Evolutionary conservation across 495 filamentous ascomycete species (phyloP).

Genomic region (Hypoxylon subgilvum): DNA sequence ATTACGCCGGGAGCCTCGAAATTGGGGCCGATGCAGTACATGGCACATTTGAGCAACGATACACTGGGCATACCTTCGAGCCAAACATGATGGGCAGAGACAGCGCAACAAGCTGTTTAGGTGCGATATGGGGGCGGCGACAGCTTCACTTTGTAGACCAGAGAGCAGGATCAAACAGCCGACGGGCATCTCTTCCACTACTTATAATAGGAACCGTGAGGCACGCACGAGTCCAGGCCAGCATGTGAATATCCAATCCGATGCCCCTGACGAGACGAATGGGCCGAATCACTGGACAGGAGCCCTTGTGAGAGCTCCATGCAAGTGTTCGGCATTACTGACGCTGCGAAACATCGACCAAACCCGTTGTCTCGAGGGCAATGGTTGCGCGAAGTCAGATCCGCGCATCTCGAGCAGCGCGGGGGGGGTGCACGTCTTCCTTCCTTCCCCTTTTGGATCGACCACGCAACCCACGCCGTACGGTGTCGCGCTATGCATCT

Average conservation of each 20-base stretch:
- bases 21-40: neutral
- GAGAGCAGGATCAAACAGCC: neutral
- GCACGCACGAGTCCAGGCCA: slow-evolving; percentile 5
- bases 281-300: slow-evolving; percentile 15
- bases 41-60: neutral
- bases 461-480: neutral
- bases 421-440: slow-evolving; percentile 6
- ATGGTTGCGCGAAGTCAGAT: neutral
- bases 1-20: neutral
- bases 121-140: neutral
- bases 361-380: neutral
- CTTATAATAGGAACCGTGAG: slow-evolving; percentile 3
- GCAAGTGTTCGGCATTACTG: slow-evolving; percentile 15
- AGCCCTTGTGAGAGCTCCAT: slow-evolving; percentile 18
- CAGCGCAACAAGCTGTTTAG: neutral
- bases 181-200: neutral
- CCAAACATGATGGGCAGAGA: slow-evolving; percentile 36
- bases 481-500: neutral
- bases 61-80: slow-evolving; percentile 33
- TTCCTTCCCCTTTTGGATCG: slow-evolving; percentile 30
- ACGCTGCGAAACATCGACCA: slow-evolving; percentile 12
- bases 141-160: neutral
- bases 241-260: slow-evolving; percentile 29
- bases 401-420: neutral
- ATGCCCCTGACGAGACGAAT: slow-evolving; percentile 4